phyloP scores from a whole-genome alignment of 768 basidiomycete species.

The Mycena vitilis region DNA sequence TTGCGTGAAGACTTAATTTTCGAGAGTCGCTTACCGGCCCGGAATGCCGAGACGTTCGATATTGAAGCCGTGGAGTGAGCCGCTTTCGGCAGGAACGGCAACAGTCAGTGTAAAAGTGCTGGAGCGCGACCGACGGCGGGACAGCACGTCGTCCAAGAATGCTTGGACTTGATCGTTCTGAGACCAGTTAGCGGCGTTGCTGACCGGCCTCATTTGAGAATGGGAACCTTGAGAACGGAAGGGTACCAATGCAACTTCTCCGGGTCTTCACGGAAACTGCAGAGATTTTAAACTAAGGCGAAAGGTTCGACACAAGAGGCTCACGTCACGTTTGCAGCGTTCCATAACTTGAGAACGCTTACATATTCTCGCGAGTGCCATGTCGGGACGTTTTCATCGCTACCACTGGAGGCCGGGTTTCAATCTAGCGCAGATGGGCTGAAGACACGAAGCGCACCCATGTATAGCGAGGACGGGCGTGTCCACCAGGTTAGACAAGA shows the following conservation, averaged over 20 bases:
- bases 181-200: background rate
- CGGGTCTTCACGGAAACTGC: slow-evolving; percentile 71
- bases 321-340: slow-evolving; percentile 64
- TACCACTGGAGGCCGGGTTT: slow-evolving; percentile 57
- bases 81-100: slow-evolving; percentile 74
- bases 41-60: slow-evolving; percentile 70
- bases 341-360: slow-evolving; percentile 68
- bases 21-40: slow-evolving; percentile 54
- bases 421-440: too few species aligned
- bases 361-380: slow-evolving; percentile 84
- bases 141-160: slow-evolving; percentile 61
- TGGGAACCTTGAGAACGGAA: slow-evolving; percentile 55
- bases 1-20: too few species aligned
- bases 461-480: slow-evolving; percentile 82
- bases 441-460: slow-evolving; percentile 57
- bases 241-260: slow-evolving; percentile 80
- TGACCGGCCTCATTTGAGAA: background rate
- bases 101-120: slow-evolving; percentile 78
- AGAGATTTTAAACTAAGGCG: slow-evolving; percentile 1
- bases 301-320: slow-evolving; percentile 35
- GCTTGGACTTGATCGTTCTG: slow-evolving; percentile 61
- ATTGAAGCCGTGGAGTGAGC: slow-evolving; percentile 76
- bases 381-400: slow-evolving; percentile 88
- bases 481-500: slow-evolving; percentile 80
- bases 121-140: slow-evolving; percentile 29